Base-by-base conservation (phyloP, 805 yeast species). In the Allodekkera sacchari region DNA sequence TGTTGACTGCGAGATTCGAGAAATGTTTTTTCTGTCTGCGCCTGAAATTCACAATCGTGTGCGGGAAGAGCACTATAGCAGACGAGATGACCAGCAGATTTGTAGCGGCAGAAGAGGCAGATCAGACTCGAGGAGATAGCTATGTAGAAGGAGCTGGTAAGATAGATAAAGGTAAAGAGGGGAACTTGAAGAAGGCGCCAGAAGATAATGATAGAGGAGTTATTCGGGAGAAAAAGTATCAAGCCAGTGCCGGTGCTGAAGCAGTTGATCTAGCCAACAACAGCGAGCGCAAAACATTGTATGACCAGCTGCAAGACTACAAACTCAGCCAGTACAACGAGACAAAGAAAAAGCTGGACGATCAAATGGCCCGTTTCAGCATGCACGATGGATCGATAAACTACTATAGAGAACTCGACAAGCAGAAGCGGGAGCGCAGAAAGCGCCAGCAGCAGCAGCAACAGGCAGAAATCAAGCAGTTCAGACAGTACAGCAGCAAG, bases 221-320 rank as follows among this genome's bases (percentile, higher is more conserved):
- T n/a, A n/a, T n/a, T n/a, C n/a, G n/a, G n/a, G n/a, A n/a, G n/a
- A n/a, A n/a, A n/a, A n/a, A n/a, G n/a, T n/a, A n/a, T n/a, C n/a
- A 31, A 10, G 18, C 5, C 7, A 12, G 8, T 19, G n/a, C 17
- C 7, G 5, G 11, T n/a, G 18, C 24, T n/a, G 25, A 14, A 7
- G 11, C 9, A 22, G 14, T 10, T 8, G 28, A 17, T 9, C 6
- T 7, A 33, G 7, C 21, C 9, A 28, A 16, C 3, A 12, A 10
- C 6, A 18, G 33, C 10, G 25, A 52, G 27, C 45, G 71, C 16
- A 63, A 63, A 43, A 52, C 68, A 3, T 44, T 67, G 10, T 55
- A 53, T 11, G 64, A 65, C 15, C 74, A 67, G 43, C 41, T 66
- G 17, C 48, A 52, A 21, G 67, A 61, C 28, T 53, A 59, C 31